Base-by-base conservation (phyloP, 345 rosid genomes). In the Gossypium sturtianum region DNA sequence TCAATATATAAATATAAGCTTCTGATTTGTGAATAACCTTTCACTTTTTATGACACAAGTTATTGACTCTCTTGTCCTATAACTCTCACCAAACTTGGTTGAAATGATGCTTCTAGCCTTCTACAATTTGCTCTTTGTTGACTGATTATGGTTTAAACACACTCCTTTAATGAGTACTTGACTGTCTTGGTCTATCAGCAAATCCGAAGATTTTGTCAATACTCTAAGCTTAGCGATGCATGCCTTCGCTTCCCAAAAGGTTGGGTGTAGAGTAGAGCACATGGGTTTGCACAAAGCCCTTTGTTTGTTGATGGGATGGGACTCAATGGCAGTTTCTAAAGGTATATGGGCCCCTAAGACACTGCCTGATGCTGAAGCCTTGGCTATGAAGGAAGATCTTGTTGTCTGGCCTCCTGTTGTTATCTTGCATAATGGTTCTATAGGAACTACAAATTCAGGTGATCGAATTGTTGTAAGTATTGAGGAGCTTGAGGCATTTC, bases 331-430 rank as follows among this genome's bases (percentile, higher is more conserved):
- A 6, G 57, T 67, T 51, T 63, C 80, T 15, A 68, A 75, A 4
- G 58, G 83, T 61, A 34, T 57, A 69, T 85, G 89, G 89, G 27
- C 44, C 52, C 52, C 5, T 34, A 73, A 77, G 67, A 10, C 45
- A 47, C 59, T 87, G 73, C 77, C 83, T 12, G 58, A 71, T 12
- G 76, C 80, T 69, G 86, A 85, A 72, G 84, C 82, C 56, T 67
- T 66, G 52, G 76, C 83, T 52, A 19, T 82, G 84, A 85, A 80
- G 73, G 83, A 85, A 64, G 87, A 87, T 77, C 87, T 87, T 59
- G 81, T 87, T 56, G 80, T 87, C 34, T 89, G 90, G 90, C 90
- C 90, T 15, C 88, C 90, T 1, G 77, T 80, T 15, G 82, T 87
- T 20, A 19, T 87, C 57, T 44, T 89, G 69, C 85, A 85, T 52